Conservation (phyloP, 83 land plant species). For the Larix sibirica region DNA sequence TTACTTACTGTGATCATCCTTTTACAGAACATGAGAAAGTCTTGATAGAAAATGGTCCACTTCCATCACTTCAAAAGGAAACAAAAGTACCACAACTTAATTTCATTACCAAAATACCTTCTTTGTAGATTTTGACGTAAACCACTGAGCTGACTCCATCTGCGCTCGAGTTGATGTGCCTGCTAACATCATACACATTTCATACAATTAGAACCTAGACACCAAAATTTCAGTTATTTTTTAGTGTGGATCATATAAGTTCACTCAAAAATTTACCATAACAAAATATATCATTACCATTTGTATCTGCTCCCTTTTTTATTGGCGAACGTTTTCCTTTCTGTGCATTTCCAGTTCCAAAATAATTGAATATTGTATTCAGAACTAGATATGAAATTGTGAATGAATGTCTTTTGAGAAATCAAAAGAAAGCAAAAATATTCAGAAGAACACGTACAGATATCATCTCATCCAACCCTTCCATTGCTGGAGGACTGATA, state of each 20-base stretch:
- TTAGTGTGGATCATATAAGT: constrained; percentile 14
- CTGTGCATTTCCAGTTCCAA: not conserved
- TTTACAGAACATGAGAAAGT: not conserved
- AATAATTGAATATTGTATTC: not conserved
- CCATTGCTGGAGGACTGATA: constrained; percentile 80
- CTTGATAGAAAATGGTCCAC: not conserved
- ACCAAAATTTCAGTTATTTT: not conserved
- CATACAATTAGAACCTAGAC: not conserved
- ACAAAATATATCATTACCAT: constrained; percentile 1
- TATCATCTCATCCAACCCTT: constrained; percentile 77
- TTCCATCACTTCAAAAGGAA: not conserved
- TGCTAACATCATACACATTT: not conserved
- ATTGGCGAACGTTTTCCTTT: not conserved
- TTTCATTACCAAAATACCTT: constrained; percentile 35
- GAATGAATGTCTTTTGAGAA: constrained; percentile 1
- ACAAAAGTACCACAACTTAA: not conserved
- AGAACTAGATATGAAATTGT: not conserved
- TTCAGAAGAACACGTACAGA: constrained; percentile 41
- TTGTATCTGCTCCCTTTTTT: constrained; percentile 1
- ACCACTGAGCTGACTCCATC: constrained; percentile 55
- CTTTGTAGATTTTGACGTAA: constrained; percentile 55
- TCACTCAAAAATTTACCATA: not conserved
- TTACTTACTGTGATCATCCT: not conserved
- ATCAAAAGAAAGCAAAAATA: constrained; percentile 12
- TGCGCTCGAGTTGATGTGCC: constrained; percentile 21